Evolutionary conservation across 2,329 filamentous ascomycete species (phyloP).

Genomic region (Akanthomyces dipterigenus): DNA sequence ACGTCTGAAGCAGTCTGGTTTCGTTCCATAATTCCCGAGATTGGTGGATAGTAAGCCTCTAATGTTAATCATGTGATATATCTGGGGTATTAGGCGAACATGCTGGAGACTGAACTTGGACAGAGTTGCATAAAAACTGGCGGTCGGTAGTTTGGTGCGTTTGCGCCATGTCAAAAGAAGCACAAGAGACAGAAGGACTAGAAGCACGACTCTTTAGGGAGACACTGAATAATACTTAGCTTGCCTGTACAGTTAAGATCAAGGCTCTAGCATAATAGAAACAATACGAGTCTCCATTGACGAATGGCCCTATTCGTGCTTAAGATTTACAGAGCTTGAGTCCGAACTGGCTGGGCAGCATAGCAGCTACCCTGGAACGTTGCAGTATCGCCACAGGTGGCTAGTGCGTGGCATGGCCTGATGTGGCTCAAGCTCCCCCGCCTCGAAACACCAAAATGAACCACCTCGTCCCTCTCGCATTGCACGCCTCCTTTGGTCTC

Average conservation of each 20-base stretch:
- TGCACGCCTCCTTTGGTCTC: not conserved
- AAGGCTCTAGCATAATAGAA: not conserved
- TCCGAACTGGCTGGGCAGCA: not conserved
- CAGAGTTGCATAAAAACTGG: too few relatives aligned
- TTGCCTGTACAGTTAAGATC: not conserved
- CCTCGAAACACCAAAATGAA: conserved; percentile 6
- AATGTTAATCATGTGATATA: too few relatives aligned
- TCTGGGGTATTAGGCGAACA: too few relatives aligned
- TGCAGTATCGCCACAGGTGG: conserved; percentile 1
- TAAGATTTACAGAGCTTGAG: not conserved
- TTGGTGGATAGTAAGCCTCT: too few relatives aligned
- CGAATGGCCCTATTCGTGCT: not conserved
- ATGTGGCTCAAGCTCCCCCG: conserved; percentile 9
- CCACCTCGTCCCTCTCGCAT: not conserved
- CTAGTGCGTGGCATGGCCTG: not conserved
- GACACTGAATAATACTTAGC: not conserved
- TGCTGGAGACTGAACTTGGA: too few relatives aligned
- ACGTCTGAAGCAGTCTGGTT: too few relatives aligned
- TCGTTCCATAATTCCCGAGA: too few relatives aligned
- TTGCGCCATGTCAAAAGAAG: too few relatives aligned
- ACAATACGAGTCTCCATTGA: not conserved
- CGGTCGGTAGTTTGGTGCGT: too few relatives aligned
- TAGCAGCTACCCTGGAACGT: conserved; percentile 1
- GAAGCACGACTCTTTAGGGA: not conserved
- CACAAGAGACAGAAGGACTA: too few relatives aligned